These are phyloP conservation scores for Tulasnella sp. DNA, from an alignment of 768 basidiomycete genomes.

Conservation along the genomic window DNA sequence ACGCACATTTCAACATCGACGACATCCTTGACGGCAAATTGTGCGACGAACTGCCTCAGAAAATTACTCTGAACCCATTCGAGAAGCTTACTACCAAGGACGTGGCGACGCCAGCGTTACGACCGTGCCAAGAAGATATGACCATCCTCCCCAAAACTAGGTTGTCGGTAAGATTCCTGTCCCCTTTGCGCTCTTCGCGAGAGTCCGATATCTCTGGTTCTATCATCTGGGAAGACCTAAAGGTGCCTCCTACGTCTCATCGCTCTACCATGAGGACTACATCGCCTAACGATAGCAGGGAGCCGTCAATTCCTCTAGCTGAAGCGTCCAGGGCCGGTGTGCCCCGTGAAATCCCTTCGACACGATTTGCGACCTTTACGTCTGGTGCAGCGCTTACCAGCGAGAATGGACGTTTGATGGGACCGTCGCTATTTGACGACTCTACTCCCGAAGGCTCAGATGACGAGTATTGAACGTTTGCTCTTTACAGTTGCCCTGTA, in stretches of 20 bases:
- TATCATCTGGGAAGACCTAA: too few relatives aligned
- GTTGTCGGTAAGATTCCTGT: not conserved
- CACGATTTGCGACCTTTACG: not conserved
- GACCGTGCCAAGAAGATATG: not conserved
- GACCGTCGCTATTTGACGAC: slow-evolving; percentile 19
- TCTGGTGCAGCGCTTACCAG: not conserved
- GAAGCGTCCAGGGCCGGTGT: too few relatives aligned
- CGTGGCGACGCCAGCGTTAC: not conserved
- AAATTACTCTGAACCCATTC: not conserved
- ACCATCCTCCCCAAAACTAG: not conserved
- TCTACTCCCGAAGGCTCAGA: not conserved
- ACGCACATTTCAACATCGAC: not conserved
- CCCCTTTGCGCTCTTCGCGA: not conserved
- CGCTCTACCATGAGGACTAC: not conserved
- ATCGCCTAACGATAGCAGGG: not conserved
- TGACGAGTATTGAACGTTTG: not conserved
- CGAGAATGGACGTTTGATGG: slow-evolving; percentile 10
- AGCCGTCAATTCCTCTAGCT: not conserved
- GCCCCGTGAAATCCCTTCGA: not conserved
- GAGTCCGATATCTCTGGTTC: not conserved
- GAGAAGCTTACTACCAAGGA: not conserved
- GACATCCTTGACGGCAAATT: not conserved
- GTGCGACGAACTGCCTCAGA: not conserved
- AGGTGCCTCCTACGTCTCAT: too few relatives aligned
- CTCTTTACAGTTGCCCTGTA: too few relatives aligned